These are phyloP conservation scores for Sugiyamaella grinbergsii DNA, from an alignment of 1,139 yeast species.

Conservation along the genomic window DNA sequence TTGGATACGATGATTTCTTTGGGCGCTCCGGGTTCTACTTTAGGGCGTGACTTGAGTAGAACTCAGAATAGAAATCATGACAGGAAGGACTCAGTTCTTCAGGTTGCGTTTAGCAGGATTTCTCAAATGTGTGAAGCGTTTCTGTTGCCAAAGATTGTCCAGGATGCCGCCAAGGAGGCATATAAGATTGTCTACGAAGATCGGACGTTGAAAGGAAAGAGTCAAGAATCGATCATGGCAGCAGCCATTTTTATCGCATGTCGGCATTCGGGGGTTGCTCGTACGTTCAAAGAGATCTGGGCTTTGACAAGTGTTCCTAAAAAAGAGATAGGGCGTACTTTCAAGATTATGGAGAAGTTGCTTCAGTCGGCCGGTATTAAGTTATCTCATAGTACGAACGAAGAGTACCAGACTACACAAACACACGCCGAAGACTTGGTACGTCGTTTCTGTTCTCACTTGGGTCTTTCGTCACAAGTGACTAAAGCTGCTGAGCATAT, in stretches of 20 bases:
- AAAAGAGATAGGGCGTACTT: conserved; percentile 80
- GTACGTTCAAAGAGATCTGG: conserved; percentile 95
- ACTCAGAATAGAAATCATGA: conserved; percentile 88
- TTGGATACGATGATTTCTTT: conserved; percentile 90
- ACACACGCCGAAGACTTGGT: conserved; percentile 94
- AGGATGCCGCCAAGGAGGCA: conserved; percentile 96
- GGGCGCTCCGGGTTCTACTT: conserved; percentile 63
- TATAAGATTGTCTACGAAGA: conserved; percentile 91
- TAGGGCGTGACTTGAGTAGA: conserved; percentile 84
- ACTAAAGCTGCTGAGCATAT: conserved; percentile 93
- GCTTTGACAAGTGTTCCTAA: conserved; percentile 92
- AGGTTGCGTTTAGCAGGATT: conserved; percentile 86
- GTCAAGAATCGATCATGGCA: conserved; percentile 94
- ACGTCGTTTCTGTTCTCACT: conserved; percentile 92
- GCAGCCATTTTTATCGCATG: conserved; percentile 95
- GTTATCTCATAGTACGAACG: conserved; percentile 39
- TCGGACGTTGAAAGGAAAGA: conserved; percentile 81
- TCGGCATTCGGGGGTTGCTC: conserved; percentile 89
- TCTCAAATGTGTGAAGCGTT: conserved; percentile 98
- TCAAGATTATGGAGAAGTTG: conserved; percentile 76
- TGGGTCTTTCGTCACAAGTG: conserved; percentile 81
- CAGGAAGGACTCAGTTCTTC: conserved; percentile 81
- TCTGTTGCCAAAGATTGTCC: conserved; percentile 90
- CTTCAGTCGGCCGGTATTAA: conserved; percentile 46
- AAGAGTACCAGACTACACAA: conserved; percentile 67